Evolutionary conservation across 2,329 filamentous ascomycete species (phyloP).

Genomic region (Trichoderma polysporum): DNA sequence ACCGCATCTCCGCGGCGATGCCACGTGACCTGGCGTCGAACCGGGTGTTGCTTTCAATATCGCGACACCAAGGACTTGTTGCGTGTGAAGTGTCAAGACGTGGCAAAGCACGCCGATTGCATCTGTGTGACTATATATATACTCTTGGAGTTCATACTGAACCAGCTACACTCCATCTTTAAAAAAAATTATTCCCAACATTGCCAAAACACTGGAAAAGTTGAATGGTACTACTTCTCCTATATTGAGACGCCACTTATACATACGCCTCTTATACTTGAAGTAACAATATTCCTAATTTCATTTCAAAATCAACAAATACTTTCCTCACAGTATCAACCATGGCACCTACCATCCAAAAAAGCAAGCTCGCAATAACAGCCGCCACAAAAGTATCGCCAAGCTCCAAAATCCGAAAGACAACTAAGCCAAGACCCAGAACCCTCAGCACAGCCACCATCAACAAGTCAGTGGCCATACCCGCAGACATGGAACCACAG

Average conservation of each 20-base stretch:
- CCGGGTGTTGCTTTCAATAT: constrained; percentile 27
- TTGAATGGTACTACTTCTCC: not conserved
- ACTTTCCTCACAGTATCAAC: too few relatives aligned
- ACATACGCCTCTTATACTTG: not conserved
- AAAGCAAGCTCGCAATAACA: not conserved
- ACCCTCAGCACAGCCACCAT: not conserved
- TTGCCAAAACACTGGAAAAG: not conserved
- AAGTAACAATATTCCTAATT: too few relatives aligned
- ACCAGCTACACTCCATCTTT: not conserved
- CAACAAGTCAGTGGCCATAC: not conserved
- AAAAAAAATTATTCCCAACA: not conserved
- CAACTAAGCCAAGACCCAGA: not conserved
- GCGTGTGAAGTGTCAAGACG: not conserved
- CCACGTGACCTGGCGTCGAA: constrained; percentile 24
- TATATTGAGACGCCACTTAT: not conserved
- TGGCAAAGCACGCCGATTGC: not conserved
- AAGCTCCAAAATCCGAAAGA: constrained; percentile 3
- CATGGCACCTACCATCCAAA: constrained; percentile 8
- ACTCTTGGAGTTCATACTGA: not conserved
- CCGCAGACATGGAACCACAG: constrained; percentile 32
- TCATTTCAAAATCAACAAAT: not conserved
- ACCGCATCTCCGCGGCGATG: not conserved
- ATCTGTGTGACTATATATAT: constrained; percentile 1
- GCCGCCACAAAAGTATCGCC: not conserved
- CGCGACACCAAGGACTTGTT: not conserved